A percentile compares a stretch with the other conserved stretches of the same genome.
Evolutionary conservation across 2,329 filamentous ascomycete species (phyloP).

Genomic region (Lasiodiplodia citricola): DNA sequence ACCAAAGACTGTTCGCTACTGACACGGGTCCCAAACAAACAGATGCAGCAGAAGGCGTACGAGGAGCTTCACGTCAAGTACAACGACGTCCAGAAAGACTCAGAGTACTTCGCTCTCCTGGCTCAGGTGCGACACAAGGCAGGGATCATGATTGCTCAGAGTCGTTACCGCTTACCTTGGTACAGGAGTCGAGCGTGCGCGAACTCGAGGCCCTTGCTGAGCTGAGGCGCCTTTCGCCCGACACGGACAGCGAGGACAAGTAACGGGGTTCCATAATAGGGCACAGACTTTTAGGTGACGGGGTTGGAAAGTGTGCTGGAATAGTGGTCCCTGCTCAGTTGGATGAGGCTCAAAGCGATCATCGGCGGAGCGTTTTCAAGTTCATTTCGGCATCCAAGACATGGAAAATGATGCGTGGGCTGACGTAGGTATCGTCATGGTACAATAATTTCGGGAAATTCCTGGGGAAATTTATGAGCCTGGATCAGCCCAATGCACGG

Average conservation of each 20-base stretch:
- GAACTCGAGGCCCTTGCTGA: not conserved
- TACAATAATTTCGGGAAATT: slow-evolving; percentile 1
- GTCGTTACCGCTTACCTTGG: not conserved
- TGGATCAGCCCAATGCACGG: slow-evolving; percentile 1
- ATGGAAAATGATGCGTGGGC: not conserved
- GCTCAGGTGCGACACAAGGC: not conserved
- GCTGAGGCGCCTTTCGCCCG: not conserved
- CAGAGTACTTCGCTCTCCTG: not conserved
- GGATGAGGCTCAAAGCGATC: not conserved
- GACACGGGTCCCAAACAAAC: not conserved
- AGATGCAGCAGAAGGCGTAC: not conserved
- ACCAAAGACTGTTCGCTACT: not conserved
- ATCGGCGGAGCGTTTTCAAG: not conserved
- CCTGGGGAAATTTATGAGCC: not conserved
- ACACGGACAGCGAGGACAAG: not conserved
- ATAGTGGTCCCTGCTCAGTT: not conserved
- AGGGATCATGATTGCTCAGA: not conserved
- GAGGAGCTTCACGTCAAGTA: not conserved
- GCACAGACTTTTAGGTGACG: not conserved
- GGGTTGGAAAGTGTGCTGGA: not conserved
- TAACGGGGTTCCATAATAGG: too few species aligned
- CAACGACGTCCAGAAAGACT: not conserved
- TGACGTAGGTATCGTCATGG: not conserved
- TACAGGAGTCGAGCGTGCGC: not conserved
- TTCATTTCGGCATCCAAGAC: not conserved